Percentiles rank a stretch among this genome's conserved stretches.
phyloP scores from a whole-genome alignment of 1,284 basidiomycete species.

The Phlebopus sp. region DNA sequence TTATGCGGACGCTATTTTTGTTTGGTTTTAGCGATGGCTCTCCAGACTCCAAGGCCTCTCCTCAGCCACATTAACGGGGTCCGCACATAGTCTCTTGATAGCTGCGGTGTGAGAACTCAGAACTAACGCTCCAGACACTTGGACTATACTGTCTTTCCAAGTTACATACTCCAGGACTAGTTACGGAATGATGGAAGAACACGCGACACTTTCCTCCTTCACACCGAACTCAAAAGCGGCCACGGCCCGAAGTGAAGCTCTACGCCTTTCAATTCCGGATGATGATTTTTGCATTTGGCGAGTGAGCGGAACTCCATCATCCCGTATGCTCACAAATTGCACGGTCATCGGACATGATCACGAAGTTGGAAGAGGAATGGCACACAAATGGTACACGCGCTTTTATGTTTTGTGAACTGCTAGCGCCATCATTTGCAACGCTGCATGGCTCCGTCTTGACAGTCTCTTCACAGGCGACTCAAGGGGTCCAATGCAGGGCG shows the following conservation, averaged over 20 bases:
- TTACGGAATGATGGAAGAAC: too few species aligned
- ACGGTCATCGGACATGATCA: not conserved
- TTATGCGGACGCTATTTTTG: conserved; percentile 2
- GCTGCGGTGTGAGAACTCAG: too few species aligned
- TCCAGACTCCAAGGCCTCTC: too few species aligned
- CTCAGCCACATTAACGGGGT: too few species aligned
- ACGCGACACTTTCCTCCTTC: too few species aligned
- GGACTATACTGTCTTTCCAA: too few species aligned
- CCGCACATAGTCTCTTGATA: too few species aligned
- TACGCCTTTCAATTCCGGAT: not conserved
- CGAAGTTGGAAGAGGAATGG: not conserved
- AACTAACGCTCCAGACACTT: too few species aligned
- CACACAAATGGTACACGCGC: not conserved
- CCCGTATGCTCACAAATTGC: not conserved
- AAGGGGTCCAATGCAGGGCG: conserved; percentile 30
- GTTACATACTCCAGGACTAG: too few species aligned
- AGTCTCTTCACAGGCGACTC: conserved; percentile 14
- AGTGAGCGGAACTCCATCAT: conserved; percentile 5
- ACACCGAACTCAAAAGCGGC: too few species aligned
- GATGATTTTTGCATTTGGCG: not conserved
- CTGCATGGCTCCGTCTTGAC: not conserved
- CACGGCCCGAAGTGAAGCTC: not conserved
- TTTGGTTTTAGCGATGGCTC: too few species aligned
- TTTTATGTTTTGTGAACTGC: not conserved
- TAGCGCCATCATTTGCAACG: not conserved